Evolutionary conservation across 345 rosid species (phyloP), one percentile per base, ranked within the genome.

Genomic region (Hypericum androsaemum): DNA sequence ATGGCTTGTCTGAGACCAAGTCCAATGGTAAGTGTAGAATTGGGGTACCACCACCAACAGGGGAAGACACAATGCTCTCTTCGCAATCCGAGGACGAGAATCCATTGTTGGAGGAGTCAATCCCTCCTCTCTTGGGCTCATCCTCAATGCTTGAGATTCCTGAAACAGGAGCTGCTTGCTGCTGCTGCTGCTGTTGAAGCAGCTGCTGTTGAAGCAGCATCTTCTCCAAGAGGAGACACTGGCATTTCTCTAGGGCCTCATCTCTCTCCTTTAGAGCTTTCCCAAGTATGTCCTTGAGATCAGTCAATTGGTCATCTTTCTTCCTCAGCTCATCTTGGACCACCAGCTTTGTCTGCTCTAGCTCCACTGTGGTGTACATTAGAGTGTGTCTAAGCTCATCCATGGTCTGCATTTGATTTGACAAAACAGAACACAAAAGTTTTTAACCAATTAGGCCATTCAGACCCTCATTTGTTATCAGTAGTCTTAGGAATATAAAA

Each of bases 131-230:
- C 32, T 22, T 63, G 41, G 82, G 89, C 57, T 88, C 98, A 44
- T 87, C 89, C 62, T 90, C 98, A 51, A 87, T 74, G 84, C 94
- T 78, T 36, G 96, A 90, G 62, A 80, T 67, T 41, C 95, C 98
- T 3, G 98, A 90, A 5, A 69, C 63, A 3, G 22, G 50, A 42
- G 95, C 92, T 68, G 74, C 76, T 40, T 65, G 64, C 22, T 54
- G 71, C 10, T 62, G 87, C 38, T 66, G 69, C 13, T 41, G 64
- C 7, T 38, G 67, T 7, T 45, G 53, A 15, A 43, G 67, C 6
- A 13, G 56, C 37, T 48, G 57, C 36, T 57, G 79, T 13, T 80
- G 84, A 46, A 69, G 65, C 43, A 78, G 57, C 43, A 69, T 59
- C 42, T 78, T 83, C 65, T 85, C 80, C 22, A 71, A 54, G 57